Conservation (phyloP, 2,329 filamentous ascomycete genomes). For the Leptodontidium sp. region DNA sequence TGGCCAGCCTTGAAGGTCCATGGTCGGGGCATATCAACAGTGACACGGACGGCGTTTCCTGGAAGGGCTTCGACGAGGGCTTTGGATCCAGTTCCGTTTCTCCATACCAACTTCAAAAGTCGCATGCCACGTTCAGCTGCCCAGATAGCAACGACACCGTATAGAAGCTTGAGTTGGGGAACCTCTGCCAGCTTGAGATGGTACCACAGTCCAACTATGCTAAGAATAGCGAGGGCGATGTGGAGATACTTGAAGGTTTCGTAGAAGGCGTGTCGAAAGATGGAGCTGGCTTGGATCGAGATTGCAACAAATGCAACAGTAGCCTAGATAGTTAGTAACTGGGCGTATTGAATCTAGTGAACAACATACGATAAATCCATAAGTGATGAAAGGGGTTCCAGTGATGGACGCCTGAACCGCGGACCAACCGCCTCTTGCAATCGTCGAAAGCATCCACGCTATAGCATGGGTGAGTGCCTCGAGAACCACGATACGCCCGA, state of each 20-base stretch:
- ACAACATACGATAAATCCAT: constrained; percentile 68
- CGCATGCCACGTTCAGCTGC: constrained; percentile 67
- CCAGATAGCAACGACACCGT: constrained; percentile 73
- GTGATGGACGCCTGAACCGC: constrained; percentile 52
- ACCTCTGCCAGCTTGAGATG: constrained; percentile 65
- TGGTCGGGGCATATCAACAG: constrained; percentile 76
- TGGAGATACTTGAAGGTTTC: constrained; percentile 80
- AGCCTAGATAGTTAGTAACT: constrained; percentile 51
- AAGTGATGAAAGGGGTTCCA: constrained; percentile 54
- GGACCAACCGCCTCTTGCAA: constrained; percentile 57
- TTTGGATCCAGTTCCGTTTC: constrained; percentile 72
- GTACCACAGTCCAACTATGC: constrained; percentile 72
- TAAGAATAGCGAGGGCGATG: constrained; percentile 67
- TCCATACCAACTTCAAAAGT: constrained; percentile 66
- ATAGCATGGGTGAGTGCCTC: constrained; percentile 73
- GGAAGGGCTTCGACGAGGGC: constrained; percentile 79
- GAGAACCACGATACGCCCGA: constrained; percentile 77
- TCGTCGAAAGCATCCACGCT: constrained; percentile 61
- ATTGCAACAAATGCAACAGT: constrained; percentile 69
- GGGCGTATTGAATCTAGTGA: constrained; percentile 17
- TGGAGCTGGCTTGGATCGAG: constrained; percentile 72
- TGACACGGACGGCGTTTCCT: constrained; percentile 77
- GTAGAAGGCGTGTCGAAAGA: constrained; percentile 80
- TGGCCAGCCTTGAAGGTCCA: constrained; percentile 80
- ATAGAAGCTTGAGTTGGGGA: constrained; percentile 65